Evolutionary conservation across 371 early-diverging fungal species (phyloP), one percentile per base, ranked within the genome.

Genomic region (Rhizomucor pusillus): DNA sequence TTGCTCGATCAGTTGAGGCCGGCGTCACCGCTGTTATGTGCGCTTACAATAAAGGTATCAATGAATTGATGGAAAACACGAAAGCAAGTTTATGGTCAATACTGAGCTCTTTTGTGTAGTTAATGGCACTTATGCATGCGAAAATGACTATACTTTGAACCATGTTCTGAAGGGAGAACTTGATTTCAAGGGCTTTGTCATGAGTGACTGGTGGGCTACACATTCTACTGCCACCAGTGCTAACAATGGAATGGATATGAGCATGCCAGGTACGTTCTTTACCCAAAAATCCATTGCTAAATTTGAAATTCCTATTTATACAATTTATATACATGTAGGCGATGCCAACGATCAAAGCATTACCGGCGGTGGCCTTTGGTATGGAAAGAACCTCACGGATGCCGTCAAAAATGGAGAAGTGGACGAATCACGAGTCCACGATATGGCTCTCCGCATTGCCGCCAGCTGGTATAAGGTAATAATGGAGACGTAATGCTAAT

Each of bases 261-360:
- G 69, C 10, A 84, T 86, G 85, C 82, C 85, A 44, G 79, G 79
- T 52, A n/a, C n/a, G n/a, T n/a, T n/a, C n/a, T n/a, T n/a, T n/a
- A n/a, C n/a, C n/a, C n/a, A n/a, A 54, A 52, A 23, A 46, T 19
- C 12, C 19, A 16, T 19, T 33, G 37, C 5, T 7, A 37, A 24
- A 22, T 24, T 12, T 29, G 16, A 24, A 1, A 9, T 18, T 1
- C 12, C 24, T 54, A 37, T 46, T n/a, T 24, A 40, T 2, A 19
- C 5, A 5, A 7, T 37, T 24, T 11, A 1, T 57, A 24, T 12
- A 39, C 9, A 20, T 40, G 9, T 24, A 5, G 34, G 7, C 23
- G 50, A 39, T 5, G 20, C 11, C 10, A 11, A 41, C 19, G 19
- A 24, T 11, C 10, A 29, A 20, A 10, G 24, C 13, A 16, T 40